Evolutionary conservation across 495 filamentous ascomycete species (phyloP), one percentile per base, ranked within the genome.

Genomic region (Parachaetomium inaequale): DNA sequence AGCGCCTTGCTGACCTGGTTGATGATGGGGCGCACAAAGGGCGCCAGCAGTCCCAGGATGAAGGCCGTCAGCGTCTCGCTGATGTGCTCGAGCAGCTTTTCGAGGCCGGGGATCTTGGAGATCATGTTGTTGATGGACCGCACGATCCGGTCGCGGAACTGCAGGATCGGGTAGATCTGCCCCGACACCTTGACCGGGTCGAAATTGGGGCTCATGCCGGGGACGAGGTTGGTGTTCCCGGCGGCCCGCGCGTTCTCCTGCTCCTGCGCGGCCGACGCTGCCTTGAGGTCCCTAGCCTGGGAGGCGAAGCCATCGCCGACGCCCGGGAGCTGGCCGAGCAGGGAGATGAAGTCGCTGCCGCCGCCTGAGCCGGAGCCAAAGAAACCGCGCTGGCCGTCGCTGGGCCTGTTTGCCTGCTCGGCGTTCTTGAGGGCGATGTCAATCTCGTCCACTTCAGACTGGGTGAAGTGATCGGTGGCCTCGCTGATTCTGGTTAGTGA

Each of bases 381-480:
- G 32, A 68, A 55, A 2, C 81, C 82, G 28, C 79, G 63, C 42
- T 58, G 75, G 19, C 83, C 70, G 14, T 28, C 23, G 60, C 52
- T 47, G 17, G 31, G 21, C 42, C 63, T 64, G 62, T 53, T 67
- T n/a, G 55, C 40, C 45, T 78, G 65, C 50, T 84, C 80, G 17
- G 80, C 80, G 58, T 78, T 78, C 69, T 82, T 78, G 28, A 98
- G 84, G 10, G 87, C 89, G 31, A 82, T 75, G 67, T 97, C 87
- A 71, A 97, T 85, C 70, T 98, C 87, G 49, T 96, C 90, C 53
- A 98, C 85, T 74, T 98, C 94, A 17, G 90, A 90, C 71, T 98
- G 94, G 5, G 93, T 93, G 75, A 98, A 92, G 69, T 96, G 92
- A 70, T 98, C 94, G 21, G 86, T 95, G 25, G 92, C 93, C 72